A percentile compares a stretch with the other conserved stretches of the same genome.
phyloP scores from a whole-genome alignment of 192 early-diverging fungal species.

The Kappamyces sp. region DNA sequence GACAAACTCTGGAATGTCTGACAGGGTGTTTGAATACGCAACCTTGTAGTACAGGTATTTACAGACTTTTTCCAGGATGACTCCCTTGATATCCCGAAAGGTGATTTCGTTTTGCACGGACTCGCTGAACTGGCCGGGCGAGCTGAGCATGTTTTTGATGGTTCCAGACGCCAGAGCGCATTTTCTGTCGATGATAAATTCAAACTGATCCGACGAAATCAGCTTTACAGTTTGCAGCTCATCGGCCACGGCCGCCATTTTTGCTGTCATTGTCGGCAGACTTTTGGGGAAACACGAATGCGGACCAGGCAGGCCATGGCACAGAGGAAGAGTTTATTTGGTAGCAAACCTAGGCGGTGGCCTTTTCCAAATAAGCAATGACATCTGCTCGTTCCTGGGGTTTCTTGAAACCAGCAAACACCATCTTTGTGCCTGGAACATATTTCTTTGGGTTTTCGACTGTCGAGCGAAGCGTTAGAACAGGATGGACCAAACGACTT shows the following conservation, averaged over 20 bases:
- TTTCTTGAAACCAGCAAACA: conserved; percentile 90
- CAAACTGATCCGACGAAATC: conserved; percentile 82
- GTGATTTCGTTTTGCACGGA: conserved; percentile 77
- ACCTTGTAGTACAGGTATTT: conserved; percentile 89
- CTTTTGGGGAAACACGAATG: too few relatives aligned
- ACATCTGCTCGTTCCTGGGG: conserved; percentile 63
- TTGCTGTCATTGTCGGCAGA: too few relatives aligned
- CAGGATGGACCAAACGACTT: conserved; percentile 20
- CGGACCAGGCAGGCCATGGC: too few relatives aligned
- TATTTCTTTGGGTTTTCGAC: conserved; percentile 98
- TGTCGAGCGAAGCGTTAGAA: not conserved
- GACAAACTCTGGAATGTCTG: conserved; percentile 80
- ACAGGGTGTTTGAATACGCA: conserved; percentile 53
- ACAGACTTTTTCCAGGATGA: conserved; percentile 89
- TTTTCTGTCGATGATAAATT: conserved; percentile 78
- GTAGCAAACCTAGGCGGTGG: conserved; percentile 36
- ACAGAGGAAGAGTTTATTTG: not conserved
- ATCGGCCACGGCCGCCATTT: too few relatives aligned
- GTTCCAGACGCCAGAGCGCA: conserved; percentile 89
- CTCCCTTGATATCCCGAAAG: conserved; percentile 88
- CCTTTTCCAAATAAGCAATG: conserved; percentile 86
- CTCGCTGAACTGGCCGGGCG: conserved; percentile 86
- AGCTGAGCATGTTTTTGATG: conserved; percentile 89
- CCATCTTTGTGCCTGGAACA: conserved; percentile 86
- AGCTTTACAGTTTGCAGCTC: conserved; percentile 73